Percentiles rank a stretch among this genome's conserved stretches.
phyloP scores from a whole-genome alignment of 768 basidiomycete species.

The Tephrocybe sp. region DNA sequence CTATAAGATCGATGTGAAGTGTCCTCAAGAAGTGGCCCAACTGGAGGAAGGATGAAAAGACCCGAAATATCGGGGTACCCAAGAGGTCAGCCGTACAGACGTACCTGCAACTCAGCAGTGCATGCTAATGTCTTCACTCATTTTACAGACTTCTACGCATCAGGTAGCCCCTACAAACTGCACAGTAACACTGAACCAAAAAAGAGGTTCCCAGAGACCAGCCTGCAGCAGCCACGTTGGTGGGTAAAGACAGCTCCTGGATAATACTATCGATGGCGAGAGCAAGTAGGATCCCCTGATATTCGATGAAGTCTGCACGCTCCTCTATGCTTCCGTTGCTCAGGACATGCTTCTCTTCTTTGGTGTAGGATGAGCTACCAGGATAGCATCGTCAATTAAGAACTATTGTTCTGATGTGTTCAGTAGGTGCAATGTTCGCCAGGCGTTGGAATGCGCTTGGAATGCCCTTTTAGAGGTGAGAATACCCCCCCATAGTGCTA shows the following conservation, averaged over 20 bases:
- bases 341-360: conserved; percentile 21
- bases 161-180: no score
- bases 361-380: conserved; percentile 27
- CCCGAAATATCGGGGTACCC: no score
- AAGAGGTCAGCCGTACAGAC: no score
- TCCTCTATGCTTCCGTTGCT: conserved; percentile 16
- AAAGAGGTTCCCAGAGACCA: conserved; percentile 31
- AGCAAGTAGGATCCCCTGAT: conserved; percentile 28
- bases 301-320: conserved; percentile 16
- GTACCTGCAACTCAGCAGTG: no score
- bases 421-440: conserved; percentile 13
- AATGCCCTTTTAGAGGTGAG: not conserved
- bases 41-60: no score
- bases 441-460: conserved; percentile 25
- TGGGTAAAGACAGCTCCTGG: conserved; percentile 14
- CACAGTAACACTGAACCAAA: no score
- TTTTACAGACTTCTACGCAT: no score
- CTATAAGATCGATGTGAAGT: no score
- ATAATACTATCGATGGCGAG: conserved; percentile 27
- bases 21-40: no score
- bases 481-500: conserved; percentile 14
- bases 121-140: no score
- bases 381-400: conserved; percentile 35
- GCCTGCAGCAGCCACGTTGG: conserved; percentile 18
- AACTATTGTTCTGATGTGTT: conserved; percentile 24